A percentile compares a stretch with the other conserved stretches of the same genome.
Evolutionary conservation across 2,329 filamentous ascomycete genomes (phyloP).

Genomic region (Claviceps fusiformis): DNA sequence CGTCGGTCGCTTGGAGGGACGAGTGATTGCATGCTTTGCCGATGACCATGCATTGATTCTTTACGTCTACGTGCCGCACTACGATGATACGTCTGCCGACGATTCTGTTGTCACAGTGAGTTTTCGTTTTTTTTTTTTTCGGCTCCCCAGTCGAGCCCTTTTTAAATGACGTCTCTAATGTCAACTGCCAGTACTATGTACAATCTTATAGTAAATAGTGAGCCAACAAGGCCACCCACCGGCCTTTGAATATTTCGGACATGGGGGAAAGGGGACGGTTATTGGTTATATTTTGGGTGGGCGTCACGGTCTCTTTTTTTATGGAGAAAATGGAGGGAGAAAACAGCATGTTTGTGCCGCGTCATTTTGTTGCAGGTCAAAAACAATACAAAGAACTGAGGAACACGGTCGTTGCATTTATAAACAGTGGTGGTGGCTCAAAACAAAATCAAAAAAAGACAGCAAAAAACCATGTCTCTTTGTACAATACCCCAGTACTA

Average conservation of each 20-base stretch:
- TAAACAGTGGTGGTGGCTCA: neutral
- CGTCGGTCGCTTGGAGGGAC: conserved; percentile 75
- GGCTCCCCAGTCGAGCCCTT: neutral
- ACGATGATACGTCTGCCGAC: conserved; percentile 50
- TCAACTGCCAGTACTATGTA: conserved; percentile 24
- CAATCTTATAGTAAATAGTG: conserved; percentile 25
- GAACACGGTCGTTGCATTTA: neutral
- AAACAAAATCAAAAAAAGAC: neutral
- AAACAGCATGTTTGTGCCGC: neutral
- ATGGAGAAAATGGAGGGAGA: neutral
- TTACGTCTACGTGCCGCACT: conserved; percentile 66
- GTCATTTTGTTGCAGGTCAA: neutral
- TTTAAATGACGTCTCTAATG: conserved; percentile 11
- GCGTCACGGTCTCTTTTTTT: neutral
- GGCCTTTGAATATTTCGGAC: neutral
- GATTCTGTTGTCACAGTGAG: conserved; percentile 65
- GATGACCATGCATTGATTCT: conserved; percentile 69
- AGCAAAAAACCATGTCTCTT: neutral
- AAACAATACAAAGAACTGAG: neutral
- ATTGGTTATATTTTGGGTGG: neutral
- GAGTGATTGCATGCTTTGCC: conserved; percentile 85
- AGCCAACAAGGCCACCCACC: neutral
- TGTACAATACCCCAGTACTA: conserved; percentile 3
- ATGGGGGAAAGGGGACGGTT: neutral
- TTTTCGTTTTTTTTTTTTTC: conserved; percentile 2